Percentiles rank a stretch among this genome's conserved stretches.
Evolutionary conservation across 257 asterid genomes (phyloP).

Genomic region (Lithospermum erythrorhizon): DNA sequence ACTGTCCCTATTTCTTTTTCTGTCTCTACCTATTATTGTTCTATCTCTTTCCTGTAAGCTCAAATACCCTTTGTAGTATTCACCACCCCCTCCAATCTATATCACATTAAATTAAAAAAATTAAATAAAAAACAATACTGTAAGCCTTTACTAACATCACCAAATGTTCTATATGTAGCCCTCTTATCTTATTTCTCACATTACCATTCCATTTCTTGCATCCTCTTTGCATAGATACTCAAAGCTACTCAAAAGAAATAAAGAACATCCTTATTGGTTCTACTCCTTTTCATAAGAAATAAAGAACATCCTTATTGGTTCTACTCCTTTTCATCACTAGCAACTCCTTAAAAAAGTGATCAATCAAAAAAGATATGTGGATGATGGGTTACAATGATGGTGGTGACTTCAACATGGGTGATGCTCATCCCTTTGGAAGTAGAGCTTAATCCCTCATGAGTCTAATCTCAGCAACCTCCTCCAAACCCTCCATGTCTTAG

Average conservation of each 20-base stretch:
- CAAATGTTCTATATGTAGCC: conserved; percentile 6
- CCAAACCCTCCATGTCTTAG: conserved; percentile 32
- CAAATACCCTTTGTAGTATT: conserved; percentile 9
- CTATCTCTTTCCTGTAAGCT: conserved; percentile 33
- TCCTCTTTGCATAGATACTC: neutral
- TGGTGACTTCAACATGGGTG: conserved; percentile 50
- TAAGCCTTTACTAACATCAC: conserved; percentile 4
- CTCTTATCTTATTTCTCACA: neutral
- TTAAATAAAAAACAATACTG: too few species aligned
- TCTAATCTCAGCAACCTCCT: conserved; percentile 24
- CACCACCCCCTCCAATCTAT: neutral
- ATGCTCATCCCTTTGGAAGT: conserved; percentile 32
- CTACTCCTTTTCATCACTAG: neutral
- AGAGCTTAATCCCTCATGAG: conserved; percentile 64
- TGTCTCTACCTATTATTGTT: conserved; percentile 26
- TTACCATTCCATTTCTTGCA: neutral
- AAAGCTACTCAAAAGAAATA: too few species aligned
- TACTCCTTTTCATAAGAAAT: neutral
- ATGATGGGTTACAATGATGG: conserved; percentile 83
- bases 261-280: neutral
- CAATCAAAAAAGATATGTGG: conserved; percentile 42
- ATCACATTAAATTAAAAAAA: too few species aligned
- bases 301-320: conserved; percentile 2
- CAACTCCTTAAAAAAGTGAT: neutral
- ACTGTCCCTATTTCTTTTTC: conserved; percentile 24